Evolutionary conservation across 2,329 filamentous ascomycete species (phyloP), one percentile per base, ranked within the genome.

Genomic region (Plectosphaerella cucumerina): DNA sequence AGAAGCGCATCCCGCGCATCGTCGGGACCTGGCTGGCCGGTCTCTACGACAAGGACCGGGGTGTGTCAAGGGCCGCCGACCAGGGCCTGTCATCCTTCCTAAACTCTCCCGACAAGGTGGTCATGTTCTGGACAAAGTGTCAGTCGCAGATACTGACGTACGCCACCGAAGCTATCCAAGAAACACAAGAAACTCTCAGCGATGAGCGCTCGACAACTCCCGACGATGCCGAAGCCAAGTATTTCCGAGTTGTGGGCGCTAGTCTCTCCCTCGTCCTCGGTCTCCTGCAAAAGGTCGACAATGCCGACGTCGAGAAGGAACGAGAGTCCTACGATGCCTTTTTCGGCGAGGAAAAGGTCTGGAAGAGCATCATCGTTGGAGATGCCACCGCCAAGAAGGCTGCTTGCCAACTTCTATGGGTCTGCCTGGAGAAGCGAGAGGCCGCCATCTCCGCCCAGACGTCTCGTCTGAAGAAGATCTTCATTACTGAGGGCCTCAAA

Each of bases 21-120:
- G 85, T 95, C 44, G 91, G 88, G 10, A 80, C 90, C n/a, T 99
- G 95, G 94, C 78, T 97, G 12, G 88, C 89, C 8, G 94, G 93
- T 1, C 81, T 87, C 2, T 96, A 91, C 64, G 94, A 99, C 66
- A 87, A 82, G 58, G 93, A 99, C 63, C 84, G 85, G 50, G 78
- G 78, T 17, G 90, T 91, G 14, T 78, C 87, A 8, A 83, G 85
- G 51, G 84, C 89, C n/a, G 91, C 92, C 2, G 78, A 81, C 52
- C 86, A 93, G 44, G 88, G 92, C 0, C 75, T 97, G 17, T 79
- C 81, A 1, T 80, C 80, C 3, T 89, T 96, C 39, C 86, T 97
- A 50, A 80, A 81, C 18, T 90, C 87, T 0, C 81, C 88, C 17
- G 90, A 95, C 50, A 99, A 97, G 70, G 73, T 87, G 35, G 72